Evolutionary conservation across 106 monocot genomes (phyloP).

Genomic region (Ottelia alismoides): DNA sequence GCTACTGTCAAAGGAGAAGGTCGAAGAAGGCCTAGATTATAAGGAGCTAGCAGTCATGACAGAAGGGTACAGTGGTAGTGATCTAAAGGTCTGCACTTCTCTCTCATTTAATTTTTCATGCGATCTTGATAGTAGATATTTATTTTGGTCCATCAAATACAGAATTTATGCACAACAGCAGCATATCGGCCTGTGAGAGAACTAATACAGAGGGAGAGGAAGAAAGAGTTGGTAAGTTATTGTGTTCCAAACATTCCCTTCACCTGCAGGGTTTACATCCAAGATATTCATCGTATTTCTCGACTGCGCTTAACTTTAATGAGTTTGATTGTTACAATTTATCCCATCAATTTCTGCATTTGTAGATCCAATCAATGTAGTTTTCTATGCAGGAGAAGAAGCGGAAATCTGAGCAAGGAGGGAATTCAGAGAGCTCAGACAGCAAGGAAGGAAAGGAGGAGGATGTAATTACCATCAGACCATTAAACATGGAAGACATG

Average conservation of each 20-base stretch:
- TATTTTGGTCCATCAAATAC: background rate
- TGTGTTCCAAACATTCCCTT: background rate
- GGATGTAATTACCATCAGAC: slow-evolving; percentile 29
- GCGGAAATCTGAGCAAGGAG: slow-evolving; percentile 20
- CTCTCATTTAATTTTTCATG: background rate
- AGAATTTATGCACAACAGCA: slow-evolving; percentile 78
- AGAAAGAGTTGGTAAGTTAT: slow-evolving; percentile 50
- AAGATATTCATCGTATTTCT: no score
- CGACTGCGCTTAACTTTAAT: no score
- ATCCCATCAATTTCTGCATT: no score
- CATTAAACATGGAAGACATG: slow-evolving; percentile 65
- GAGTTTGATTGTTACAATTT: no score
- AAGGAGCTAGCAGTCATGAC: slow-evolving; percentile 65
- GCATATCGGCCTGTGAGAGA: slow-evolving; percentile 79
- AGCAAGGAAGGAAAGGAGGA: slow-evolving; percentile 16
- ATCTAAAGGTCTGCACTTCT: slow-evolving; percentile 54
- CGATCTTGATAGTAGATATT: slow-evolving; percentile 1
- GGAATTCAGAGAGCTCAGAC: slow-evolving; percentile 8
- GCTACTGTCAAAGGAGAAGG: slow-evolving; percentile 63
- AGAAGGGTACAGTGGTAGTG: slow-evolving; percentile 79
- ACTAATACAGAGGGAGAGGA: slow-evolving; percentile 50
- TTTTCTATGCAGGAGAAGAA: slow-evolving; percentile 43
- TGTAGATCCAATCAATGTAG: no score
- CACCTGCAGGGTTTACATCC: no score
- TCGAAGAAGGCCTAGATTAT: slow-evolving; percentile 37